Conservation (phyloP, 805 yeast species). For the Lipomyces yamadae region DNA sequence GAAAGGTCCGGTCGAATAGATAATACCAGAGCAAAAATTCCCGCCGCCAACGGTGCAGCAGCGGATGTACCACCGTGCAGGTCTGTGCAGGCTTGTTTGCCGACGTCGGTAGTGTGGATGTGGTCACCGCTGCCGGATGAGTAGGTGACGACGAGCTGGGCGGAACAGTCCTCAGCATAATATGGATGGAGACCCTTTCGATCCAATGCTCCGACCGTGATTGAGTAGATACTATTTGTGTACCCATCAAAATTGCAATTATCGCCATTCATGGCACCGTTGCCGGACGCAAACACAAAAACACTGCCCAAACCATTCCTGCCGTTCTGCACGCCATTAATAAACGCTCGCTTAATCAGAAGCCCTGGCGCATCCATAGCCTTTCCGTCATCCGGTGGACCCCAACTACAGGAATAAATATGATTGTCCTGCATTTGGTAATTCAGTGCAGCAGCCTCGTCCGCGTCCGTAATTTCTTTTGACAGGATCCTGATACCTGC, state of each 20-base stretch:
- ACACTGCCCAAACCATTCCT: slow-evolving; percentile 79
- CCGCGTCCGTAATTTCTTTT: slow-evolving; percentile 77
- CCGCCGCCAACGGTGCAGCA: slow-evolving; percentile 98
- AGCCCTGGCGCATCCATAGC: slow-evolving; percentile 84
- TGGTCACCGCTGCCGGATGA: slow-evolving; percentile 83
- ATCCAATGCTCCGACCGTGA: slow-evolving; percentile 94
- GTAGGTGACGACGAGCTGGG: slow-evolving; percentile 91
- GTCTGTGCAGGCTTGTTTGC: slow-evolving; percentile 70
- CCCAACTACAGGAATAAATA: slow-evolving; percentile 98
- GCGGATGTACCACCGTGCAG: slow-evolving; percentile 97
- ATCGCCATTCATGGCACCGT: slow-evolving; percentile 83
- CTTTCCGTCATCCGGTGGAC: slow-evolving; percentile 91
- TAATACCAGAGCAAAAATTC: slow-evolving; percentile 82
- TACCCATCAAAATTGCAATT: slow-evolving; percentile 97
- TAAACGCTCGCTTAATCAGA: slow-evolving; percentile 77
- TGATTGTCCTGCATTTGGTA: slow-evolving; percentile 83
- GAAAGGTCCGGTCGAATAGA: slow-evolving; percentile 85
- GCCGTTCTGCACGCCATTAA: slow-evolving; percentile 85
- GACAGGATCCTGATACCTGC: slow-evolving; percentile 89
- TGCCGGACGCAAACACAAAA: slow-evolving; percentile 95
- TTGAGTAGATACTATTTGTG: slow-evolving; percentile 91
- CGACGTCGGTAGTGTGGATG: slow-evolving; percentile 72
- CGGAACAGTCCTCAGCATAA: slow-evolving; percentile 91
- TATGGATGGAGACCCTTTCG: slow-evolving; percentile 83
- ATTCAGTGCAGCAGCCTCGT: slow-evolving; percentile 87